Evolutionary conservation across 2,329 filamentous ascomycete genomes (phyloP), one percentile per base, ranked within the genome.

Genomic region (Diplodia mutila): DNA sequence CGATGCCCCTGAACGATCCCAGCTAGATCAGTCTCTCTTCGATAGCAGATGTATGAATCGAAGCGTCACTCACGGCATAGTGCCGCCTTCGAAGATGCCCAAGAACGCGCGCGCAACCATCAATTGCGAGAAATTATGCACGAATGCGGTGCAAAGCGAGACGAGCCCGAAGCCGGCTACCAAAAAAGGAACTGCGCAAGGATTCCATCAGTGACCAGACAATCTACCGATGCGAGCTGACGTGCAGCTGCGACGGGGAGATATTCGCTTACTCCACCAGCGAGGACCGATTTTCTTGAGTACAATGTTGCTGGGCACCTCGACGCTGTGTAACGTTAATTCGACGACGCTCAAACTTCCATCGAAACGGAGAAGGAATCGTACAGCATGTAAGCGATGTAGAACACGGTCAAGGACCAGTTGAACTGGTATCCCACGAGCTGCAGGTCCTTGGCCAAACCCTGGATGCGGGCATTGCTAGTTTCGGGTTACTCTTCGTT

Each of bases 371-470:
- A 2, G 75, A 73, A 1, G 76, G 68, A 2, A 0, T 70, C 71
- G 8, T 74, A 68, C 67, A 85, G 75, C 64, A 86, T 79, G 75
- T 87, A 87, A 67, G 85, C 74, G 68, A 88, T 83, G 76, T 87
- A 87, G 78, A 88, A 87, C 68, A 86, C 82, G 63, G 85, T 86
- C 0, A 86, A 82, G 0, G 85, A 83, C 80, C 84, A 85, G 73
- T 87, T 88, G 80, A 86, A 87, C 14, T 81, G 81, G 61, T 81
- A 77, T n/a, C 83, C 81, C 23, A 74, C 70, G 12, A 87, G 80
- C 4, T 82, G 69, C 2, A 88, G 76, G 34, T 87, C 85, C 14
- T 75, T 72, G 1, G 71, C 75, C 79, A 88, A 80, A 21, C 85
- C 85, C 68, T 86, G 83, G 65, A 87, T 86, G 52, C 84, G 80